Base-by-base conservation (phyloP, 2,329 filamentous ascomycete genomes). In the Graphilbum ipis-grandicollis region DNA sequence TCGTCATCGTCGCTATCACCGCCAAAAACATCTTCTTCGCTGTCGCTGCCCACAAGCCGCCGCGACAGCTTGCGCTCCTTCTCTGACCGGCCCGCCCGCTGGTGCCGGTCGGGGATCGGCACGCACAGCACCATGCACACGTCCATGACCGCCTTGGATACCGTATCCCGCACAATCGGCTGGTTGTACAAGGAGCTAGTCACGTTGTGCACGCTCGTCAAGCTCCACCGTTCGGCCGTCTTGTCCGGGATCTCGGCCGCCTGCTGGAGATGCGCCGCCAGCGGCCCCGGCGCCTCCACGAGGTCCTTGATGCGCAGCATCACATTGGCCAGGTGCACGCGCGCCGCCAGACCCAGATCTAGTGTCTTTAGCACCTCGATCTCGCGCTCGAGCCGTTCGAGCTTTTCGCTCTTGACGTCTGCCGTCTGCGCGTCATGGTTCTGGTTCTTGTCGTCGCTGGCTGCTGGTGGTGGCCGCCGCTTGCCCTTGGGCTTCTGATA, bases 321-420 rank as follows among this genome's bases (percentile, higher is more conserved):
- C 5, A 65, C 63, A 4, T 66, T 63, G 47, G 63, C 63, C 37
- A 74, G 56, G 48, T 73, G 68, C 25, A 67, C 63, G 40, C 64
- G 64, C 30, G 69, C 68, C 3, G 66, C 65, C 43, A 71, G 64
- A 36, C 68, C 65, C 8, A 74, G 59, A 43, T 75, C 68, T 31
- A 75, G 62, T 5, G 65, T 65, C 66, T 71, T 74, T 12, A 75
- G 50, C 9, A 71, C 64, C 0, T 58, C 52, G 32, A 72, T 50
- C 48, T 74, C 80, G 25, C 67, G 65, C 43, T 81, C 69, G 23
- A 86, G 57, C 17, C 79, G 62, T 40, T 60, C 57, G 18, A 69
- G 57, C 48, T 74, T 71, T 32, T 66, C 65, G 9, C 9, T 31
- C 5, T 33, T 29, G 19, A 9, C 3, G 23, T 9, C n/a, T 12